These are phyloP conservation scores for Achlya hypogyna DNA, from an alignment of 352 stramenopile genomes.

Conservation along the genomic window DNA sequence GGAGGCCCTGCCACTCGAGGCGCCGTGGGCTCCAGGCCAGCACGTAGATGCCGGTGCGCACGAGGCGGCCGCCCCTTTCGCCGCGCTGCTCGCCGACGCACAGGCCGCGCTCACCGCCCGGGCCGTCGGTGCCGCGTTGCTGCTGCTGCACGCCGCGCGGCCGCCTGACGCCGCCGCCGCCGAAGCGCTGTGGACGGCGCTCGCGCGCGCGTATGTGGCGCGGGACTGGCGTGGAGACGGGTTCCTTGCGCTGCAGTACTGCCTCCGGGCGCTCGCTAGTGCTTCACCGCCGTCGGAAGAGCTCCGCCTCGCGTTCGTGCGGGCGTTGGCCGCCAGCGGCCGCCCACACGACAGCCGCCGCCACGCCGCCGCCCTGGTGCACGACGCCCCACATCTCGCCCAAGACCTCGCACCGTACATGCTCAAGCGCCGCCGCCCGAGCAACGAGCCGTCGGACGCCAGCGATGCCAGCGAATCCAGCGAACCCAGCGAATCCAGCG, in stretches of 20 bases:
- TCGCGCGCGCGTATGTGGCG: conserved; percentile 38
- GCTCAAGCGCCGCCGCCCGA: conserved; percentile 1
- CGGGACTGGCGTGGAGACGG: conserved; percentile 55
- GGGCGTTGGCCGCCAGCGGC: conserved; percentile 35
- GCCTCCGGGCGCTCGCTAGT: conserved; percentile 32
- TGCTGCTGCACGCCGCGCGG: no score
- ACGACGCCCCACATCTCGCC: conserved; percentile 34
- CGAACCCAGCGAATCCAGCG: conserved; percentile 11
- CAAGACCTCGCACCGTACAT: conserved; percentile 36
- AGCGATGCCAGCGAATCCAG: conserved; percentile 24
- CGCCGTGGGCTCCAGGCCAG: conserved; percentile 16
- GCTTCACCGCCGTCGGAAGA: background rate
- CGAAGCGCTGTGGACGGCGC: background rate
- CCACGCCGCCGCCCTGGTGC: conserved; percentile 35
- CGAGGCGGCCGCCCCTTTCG: background rate
- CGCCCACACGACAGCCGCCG: conserved; percentile 17
- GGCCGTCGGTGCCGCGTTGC: no score
- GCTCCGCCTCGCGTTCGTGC: conserved; percentile 45
- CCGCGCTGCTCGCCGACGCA: background rate
- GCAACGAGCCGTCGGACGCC: conserved; percentile 27
- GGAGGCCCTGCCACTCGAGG: background rate
- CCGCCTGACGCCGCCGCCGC: conserved; percentile 28
- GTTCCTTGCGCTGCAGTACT: conserved; percentile 52
- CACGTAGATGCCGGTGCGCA: conserved; percentile 20
- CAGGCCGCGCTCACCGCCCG: no score